Conservation (phyloP, 2,329 filamentous ascomycete species). For the Zasmidium citrigriseum region DNA sequence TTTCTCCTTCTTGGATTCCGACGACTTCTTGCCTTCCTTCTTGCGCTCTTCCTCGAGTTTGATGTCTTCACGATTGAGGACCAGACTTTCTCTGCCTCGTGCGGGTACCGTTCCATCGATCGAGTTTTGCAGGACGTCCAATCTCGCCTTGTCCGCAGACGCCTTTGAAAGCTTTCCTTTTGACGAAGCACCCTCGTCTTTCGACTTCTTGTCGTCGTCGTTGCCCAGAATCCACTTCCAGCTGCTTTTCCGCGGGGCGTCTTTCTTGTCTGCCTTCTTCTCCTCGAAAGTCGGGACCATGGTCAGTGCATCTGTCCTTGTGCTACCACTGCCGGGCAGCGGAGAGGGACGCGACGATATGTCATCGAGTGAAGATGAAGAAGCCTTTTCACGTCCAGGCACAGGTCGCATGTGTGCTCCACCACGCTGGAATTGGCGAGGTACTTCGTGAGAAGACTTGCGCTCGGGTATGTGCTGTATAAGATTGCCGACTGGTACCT, state of each 20-base stretch:
- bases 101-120: constrained; percentile 62
- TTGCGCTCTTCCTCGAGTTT: constrained; percentile 80
- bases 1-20: constrained; percentile 78
- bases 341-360: constrained; percentile 66
- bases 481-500: constrained; percentile 28
- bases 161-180: constrained; percentile 65
- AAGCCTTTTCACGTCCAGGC: constrained; percentile 33
- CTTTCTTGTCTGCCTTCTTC: constrained; percentile 70
- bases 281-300: constrained; percentile 77
- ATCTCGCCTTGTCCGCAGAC: constrained; percentile 67
- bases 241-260: constrained; percentile 70
- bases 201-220: constrained; percentile 70
- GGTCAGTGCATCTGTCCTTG: constrained; percentile 74
- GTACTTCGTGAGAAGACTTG: constrained; percentile 44
- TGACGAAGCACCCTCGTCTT: constrained; percentile 32
- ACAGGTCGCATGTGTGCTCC: constrained; percentile 37
- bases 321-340: constrained; percentile 65
- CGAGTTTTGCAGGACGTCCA: constrained; percentile 85
- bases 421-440: constrained; percentile 33
- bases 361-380: constrained; percentile 59
- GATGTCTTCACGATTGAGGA: constrained; percentile 75
- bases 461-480: constrained; percentile 50
- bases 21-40: constrained; percentile 75
- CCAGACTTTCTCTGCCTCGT: constrained; percentile 74
- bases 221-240: constrained; percentile 78